Conservation (phyloP, 805 yeast genomes). For the Kuraishia cidri region DNA sequence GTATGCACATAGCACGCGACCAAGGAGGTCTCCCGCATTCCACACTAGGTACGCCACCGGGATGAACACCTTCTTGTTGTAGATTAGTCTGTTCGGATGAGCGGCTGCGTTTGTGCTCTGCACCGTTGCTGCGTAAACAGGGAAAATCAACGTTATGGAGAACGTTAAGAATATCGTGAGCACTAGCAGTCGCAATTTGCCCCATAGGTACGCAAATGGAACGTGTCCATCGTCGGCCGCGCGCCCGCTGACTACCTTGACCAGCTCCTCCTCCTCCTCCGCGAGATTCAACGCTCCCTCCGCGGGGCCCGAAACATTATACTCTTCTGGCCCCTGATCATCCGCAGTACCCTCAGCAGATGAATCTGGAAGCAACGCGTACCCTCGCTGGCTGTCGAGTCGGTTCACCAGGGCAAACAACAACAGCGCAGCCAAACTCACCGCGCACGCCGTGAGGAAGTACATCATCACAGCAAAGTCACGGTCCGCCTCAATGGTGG, state of each 20-base stretch:
- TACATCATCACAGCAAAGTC: constrained; percentile 20
- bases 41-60: constrained; percentile 79
- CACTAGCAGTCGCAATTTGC: constrained; percentile 54
- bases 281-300: constrained; percentile 3
- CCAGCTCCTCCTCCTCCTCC: constrained; percentile 4
- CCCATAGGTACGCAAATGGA: constrained; percentile 52
- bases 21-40: constrained; percentile 84
- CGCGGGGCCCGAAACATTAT: constrained; percentile 5
- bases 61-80: constrained; percentile 38
- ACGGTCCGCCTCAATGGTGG: background rate
- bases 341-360: background rate
- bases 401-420: constrained; percentile 12
- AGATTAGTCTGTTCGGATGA: constrained; percentile 22
- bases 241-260: background rate
- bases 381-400: constrained; percentile 9
- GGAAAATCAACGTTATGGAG: constrained; percentile 68
- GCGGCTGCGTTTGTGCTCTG: constrained; percentile 33
- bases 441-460: constrained; percentile 19
- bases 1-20: constrained; percentile 60
- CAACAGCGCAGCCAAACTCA: constrained; percentile 6
- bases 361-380: constrained; percentile 2
- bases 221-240: constrained; percentile 26
- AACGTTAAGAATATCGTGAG: constrained; percentile 68
- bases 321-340: background rate
- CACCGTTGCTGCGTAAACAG: constrained; percentile 78